phyloP scores from a whole-genome alignment of 1,139 yeast species.

The Geotrichum reessii region DNA sequence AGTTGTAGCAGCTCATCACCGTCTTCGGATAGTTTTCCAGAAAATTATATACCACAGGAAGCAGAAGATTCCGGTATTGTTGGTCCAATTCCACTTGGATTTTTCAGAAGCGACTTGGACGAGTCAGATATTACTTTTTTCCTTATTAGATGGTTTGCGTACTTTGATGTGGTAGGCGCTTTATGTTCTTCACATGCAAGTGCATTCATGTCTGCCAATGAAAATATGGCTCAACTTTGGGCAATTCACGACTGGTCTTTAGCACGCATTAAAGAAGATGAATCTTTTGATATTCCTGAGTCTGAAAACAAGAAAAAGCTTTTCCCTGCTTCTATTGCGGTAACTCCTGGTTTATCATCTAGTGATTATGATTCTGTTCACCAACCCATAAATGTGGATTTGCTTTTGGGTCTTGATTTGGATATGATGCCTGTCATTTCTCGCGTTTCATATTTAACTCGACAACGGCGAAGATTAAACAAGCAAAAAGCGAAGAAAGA shows the following conservation, averaged over 20 bases:
- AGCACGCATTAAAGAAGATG: constrained; percentile 16
- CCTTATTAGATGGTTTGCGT: constrained; percentile 66
- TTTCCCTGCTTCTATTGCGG: not conserved
- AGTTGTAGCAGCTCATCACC: not conserved
- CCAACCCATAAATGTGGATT: constrained; percentile 41
- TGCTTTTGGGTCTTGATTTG: constrained; percentile 50
- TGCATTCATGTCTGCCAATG: constrained; percentile 27
- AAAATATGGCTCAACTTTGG: constrained; percentile 28
- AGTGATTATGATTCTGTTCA: constrained; percentile 21
- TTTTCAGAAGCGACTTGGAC: constrained; percentile 24
- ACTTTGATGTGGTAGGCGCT: constrained; percentile 63
- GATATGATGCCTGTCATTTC: constrained; percentile 47
- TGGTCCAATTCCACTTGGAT: constrained; percentile 29
- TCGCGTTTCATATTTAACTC: constrained; percentile 43
- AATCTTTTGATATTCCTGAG: constrained; percentile 3
- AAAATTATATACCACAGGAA: not conserved
- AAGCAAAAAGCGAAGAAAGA: not conserved
- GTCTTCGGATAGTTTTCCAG: not conserved
- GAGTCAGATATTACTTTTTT: constrained; percentile 51
- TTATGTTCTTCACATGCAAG: constrained; percentile 35
- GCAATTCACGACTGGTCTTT: constrained; percentile 25
- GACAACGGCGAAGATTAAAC: constrained; percentile 27
- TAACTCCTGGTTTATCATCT: constrained; percentile 11
- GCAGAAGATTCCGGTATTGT: constrained; percentile 4
- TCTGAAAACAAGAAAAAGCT: not conserved